Evolutionary conservation across 169 alveolate species (phyloP).

Genomic region (Cryptosporidium ryanae): DNA sequence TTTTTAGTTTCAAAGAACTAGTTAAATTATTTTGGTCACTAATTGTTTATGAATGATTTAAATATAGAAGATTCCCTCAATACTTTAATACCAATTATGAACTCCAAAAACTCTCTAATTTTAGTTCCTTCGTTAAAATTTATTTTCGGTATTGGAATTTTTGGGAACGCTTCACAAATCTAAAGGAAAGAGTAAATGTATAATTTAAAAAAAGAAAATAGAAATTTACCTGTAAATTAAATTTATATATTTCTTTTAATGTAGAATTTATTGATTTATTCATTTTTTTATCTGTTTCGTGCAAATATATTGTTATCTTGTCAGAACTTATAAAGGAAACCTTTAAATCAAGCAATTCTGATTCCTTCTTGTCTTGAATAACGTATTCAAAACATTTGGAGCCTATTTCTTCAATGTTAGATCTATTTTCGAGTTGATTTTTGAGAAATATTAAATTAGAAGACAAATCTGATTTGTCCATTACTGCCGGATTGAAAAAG

Average conservation of each 20-base stretch:
- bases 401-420: constrained; percentile 7
- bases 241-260: constrained; percentile 3
- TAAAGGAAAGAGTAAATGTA: background rate
- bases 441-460: constrained; percentile 13
- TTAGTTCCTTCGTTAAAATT: background rate
- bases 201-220: background rate
- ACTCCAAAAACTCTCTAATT: constrained; percentile 18
- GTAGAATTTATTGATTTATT: background rate
- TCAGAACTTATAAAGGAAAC: background rate
- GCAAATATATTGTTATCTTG: background rate
- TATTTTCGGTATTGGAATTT: constrained; percentile 52
- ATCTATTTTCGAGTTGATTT: constrained; percentile 28
- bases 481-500: background rate
- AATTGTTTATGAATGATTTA: constrained; percentile 11
- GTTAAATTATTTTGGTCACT: background rate
- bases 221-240: constrained; percentile 52
- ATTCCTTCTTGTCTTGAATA: constrained; percentile 22
- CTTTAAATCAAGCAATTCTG: constrained; percentile 10
- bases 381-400: constrained; percentile 50
- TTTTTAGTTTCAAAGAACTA: background rate
- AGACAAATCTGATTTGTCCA: constrained; percentile 8
- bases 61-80: constrained; percentile 61
- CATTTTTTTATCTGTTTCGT: background rate
- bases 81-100: constrained; percentile 11
- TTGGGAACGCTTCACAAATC: constrained; percentile 40